These are phyloP conservation scores for Liriodendron chinense DNA, from an alignment of 164 flowering plant species.

Conservation along the genomic window DNA sequence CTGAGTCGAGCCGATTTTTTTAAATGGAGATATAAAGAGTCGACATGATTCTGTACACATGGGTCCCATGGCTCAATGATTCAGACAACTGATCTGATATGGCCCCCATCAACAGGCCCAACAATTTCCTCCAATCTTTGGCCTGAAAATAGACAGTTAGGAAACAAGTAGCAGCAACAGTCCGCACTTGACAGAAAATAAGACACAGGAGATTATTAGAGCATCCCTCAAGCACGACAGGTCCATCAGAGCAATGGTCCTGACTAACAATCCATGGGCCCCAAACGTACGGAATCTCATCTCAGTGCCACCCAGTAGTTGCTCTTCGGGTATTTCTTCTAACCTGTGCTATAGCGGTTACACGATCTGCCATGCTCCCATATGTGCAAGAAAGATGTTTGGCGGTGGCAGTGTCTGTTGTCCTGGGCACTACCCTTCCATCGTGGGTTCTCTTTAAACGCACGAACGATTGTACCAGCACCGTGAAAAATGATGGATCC, in stretches of 20 bases:
- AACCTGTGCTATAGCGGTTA: constrained; percentile 28
- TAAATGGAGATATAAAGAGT: background rate
- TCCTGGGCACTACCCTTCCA: constrained; percentile 19
- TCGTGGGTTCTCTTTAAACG: constrained; percentile 16
- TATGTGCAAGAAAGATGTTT: constrained; percentile 23
- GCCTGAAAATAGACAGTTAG: too few species aligned
- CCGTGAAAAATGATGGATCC: constrained; percentile 16
- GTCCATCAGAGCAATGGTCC: background rate
- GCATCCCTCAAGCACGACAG: background rate
- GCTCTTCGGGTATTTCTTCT: background rate
- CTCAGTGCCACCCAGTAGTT: background rate
- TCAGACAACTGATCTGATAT: background rate
- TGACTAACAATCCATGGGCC: background rate
- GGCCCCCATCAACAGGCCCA: background rate
- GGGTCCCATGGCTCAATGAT: background rate
- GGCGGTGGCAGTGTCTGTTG: constrained; percentile 15
- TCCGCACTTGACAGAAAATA: too few species aligned
- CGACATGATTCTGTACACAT: background rate
- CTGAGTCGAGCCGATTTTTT: too few species aligned
- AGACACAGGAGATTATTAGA: background rate
- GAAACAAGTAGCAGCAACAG: too few species aligned
- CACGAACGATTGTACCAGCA: constrained; percentile 16
- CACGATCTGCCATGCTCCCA: constrained; percentile 21
- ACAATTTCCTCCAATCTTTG: too few species aligned
- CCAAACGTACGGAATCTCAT: background rate